A percentile compares a stretch with the other conserved stretches of the same genome.
Conservation (phyloP, 2,329 filamentous ascomycete species). For the Claviceps paspali region DNA sequence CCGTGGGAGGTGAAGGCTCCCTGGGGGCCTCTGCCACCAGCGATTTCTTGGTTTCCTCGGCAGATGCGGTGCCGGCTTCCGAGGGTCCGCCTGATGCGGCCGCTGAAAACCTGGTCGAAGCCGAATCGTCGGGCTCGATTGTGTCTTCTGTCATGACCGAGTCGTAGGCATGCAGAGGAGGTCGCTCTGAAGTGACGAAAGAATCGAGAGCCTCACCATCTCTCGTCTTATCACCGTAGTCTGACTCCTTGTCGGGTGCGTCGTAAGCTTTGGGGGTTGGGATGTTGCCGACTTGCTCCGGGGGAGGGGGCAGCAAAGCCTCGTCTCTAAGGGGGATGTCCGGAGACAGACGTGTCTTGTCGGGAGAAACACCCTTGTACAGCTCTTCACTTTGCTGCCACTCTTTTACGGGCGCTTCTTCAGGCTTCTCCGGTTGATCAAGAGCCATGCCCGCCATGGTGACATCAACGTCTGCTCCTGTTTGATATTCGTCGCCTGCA, state of each 20-base stretch:
- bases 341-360: not conserved
- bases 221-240: slow-evolving; percentile 13
- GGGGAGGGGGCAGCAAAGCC: slow-evolving; percentile 20
- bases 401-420: slow-evolving; percentile 5
- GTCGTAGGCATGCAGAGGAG: slow-evolving; percentile 14
- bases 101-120: slow-evolving; percentile 15
- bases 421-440: not conserved
- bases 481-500: slow-evolving; percentile 15
- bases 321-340: slow-evolving; percentile 6
- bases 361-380: not conserved
- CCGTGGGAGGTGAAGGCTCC: slow-evolving; percentile 5
- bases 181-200: slow-evolving; percentile 9
- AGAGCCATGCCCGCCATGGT: not conserved
- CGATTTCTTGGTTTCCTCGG: slow-evolving; percentile 10
- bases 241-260: slow-evolving; percentile 10
- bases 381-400: not conserved
- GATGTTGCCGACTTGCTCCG: slow-evolving; percentile 26
- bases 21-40: not conserved
- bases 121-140: slow-evolving; percentile 24
- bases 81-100: slow-evolving; percentile 17
- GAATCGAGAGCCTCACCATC: slow-evolving; percentile 12
- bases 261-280: slow-evolving; percentile 18
- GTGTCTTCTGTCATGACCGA: slow-evolving; percentile 22
- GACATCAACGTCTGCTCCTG: slow-evolving; percentile 13
- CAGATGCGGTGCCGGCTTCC: slow-evolving; percentile 12